Base-by-base conservation (phyloP, 495 filamentous ascomycete genomes). In the Aspergillus cavernicola region DNA sequence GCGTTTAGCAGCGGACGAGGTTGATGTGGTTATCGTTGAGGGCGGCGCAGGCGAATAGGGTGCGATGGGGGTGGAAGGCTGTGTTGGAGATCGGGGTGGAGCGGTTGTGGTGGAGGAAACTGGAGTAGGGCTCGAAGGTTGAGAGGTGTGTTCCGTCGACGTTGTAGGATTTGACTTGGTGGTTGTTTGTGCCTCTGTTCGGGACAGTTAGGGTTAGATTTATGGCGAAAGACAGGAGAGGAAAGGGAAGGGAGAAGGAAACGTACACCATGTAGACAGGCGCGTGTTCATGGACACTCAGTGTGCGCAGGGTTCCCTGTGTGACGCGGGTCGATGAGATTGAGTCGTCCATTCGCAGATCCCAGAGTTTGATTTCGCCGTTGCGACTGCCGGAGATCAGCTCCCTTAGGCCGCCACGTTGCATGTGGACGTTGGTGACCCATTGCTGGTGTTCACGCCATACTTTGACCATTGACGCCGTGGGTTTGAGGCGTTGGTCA, bases 391-490 rank as follows among this genome's bases (percentile, higher is more conserved):
- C 93, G 11, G 84, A 88, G 26, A 97, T 75, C 12, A 99, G 77
- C 63, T 99, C 93, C 43, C 93, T 77, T 70, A 95, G 79, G 4
- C 93, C 93, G 51, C 93, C 93, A 31, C 93, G 88, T 67, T 99
- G 93, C 85, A 99, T 91, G 59, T 97, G 93, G 22, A 96, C 89
- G 55, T 90, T 92, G 56, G 86, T 88, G 62, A 99, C 85, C 93
- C 95, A 97, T 58, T 89, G 83, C 58, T 86, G 85, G 63, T 97
- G 91, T 60, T 97, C 88, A 59, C 93, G 92, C 93, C 93, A 99
- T 35, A 89, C 89, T 66, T 85, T 89, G 40, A 97, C 86, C 90
- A 96, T 96, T 28, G 85, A 84, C 29, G 90, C 86, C 35, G 87
- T 85, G 5, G 91, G 85, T 53, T 83, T 82, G 26, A 87, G 68